Evolutionary conservation across 148 eudicot genomes (phyloP), one percentile per base, ranked within the genome.

Genomic region (Beta vulgaris): DNA sequence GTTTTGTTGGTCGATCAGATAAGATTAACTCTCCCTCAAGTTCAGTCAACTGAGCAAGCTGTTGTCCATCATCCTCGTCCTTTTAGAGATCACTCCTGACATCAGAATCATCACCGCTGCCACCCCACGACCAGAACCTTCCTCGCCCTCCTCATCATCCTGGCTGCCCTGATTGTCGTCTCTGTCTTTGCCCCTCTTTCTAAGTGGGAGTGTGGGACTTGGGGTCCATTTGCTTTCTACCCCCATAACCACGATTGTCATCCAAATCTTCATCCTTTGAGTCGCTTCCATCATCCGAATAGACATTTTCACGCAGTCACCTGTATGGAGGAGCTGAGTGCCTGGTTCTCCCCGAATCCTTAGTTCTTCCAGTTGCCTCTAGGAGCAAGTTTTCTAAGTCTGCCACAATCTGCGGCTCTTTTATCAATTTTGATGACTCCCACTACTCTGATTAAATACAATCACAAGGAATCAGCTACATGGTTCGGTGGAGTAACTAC

Each of bases 291-390:
- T 92, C 93, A 79, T 95, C 97, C 65, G 97, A 92, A 77, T 90
- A 92, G 7, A 91, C 79, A 63, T 78, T 84, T 65, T 82, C 90
- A 39, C 78, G 91, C 39, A 86, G 87, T 71, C 98, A 89, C 75
- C 94, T 84, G n/a, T 96, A 85, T 59, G 95, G 63, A 26, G 88
- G 90, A 60, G 83, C 85, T 2, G 91, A 84, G 43, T 86, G 90
- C 53, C 92, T 87, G 79, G 84, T 93, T 79, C 90, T 88, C 68
- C 93, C 88, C 60, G 88, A 49, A 53, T 80, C 84, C 77, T 82
- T 88, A n/a, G 91, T 88, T 82, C 98, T 89, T 60, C 99, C 99
- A 23, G 99, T 98, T 58, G 99, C 99, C 76, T 92, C 94, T 23
- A 95, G 87, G 51, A 95, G 98, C 87, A 95, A 79, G 48, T 95